Evolutionary conservation across 208 protist species (phyloP).

Genomic region (Trypanosomatidae sp.): DNA sequence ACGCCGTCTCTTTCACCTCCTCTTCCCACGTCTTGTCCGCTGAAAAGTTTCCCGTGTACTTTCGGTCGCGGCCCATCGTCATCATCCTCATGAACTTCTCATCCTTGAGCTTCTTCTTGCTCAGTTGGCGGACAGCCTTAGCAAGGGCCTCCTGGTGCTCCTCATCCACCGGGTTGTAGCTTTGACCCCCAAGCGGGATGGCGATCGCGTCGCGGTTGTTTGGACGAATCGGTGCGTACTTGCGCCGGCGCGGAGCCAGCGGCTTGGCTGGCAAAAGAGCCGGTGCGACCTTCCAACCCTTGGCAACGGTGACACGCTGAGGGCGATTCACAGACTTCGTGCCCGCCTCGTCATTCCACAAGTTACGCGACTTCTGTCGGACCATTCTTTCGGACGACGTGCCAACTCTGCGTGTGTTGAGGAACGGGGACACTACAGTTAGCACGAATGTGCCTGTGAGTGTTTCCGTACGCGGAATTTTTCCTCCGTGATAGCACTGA

Average conservation of each 20-base stretch:
- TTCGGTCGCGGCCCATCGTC: constrained; percentile 47
- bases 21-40: constrained; percentile 84
- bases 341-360: constrained; percentile 56
- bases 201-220: constrained; percentile 85
- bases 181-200: constrained; percentile 71
- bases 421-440: not conserved
- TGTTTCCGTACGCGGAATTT: not conserved
- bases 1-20: constrained; percentile 49
- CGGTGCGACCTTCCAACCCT: constrained; percentile 62
- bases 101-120: constrained; percentile 61
- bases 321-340: constrained; percentile 57
- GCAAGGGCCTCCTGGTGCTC: constrained; percentile 77
- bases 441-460: not conserved
- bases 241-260: constrained; percentile 66
- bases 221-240: constrained; percentile 66
- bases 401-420: not conserved
- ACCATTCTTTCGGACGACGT: constrained; percentile 4
- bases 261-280: constrained; percentile 60
- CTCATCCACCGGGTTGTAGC: constrained; percentile 81
- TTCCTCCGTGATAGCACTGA: not conserved
- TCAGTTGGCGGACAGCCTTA: constrained; percentile 59
- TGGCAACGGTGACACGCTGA: constrained; percentile 40
- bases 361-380: constrained; percentile 42
- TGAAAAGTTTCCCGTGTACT: constrained; percentile 52
- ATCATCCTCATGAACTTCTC: constrained; percentile 77